Conservation (phyloP, 2,329 filamentous ascomycete species). For the Lachnellula subtilissima region DNA sequence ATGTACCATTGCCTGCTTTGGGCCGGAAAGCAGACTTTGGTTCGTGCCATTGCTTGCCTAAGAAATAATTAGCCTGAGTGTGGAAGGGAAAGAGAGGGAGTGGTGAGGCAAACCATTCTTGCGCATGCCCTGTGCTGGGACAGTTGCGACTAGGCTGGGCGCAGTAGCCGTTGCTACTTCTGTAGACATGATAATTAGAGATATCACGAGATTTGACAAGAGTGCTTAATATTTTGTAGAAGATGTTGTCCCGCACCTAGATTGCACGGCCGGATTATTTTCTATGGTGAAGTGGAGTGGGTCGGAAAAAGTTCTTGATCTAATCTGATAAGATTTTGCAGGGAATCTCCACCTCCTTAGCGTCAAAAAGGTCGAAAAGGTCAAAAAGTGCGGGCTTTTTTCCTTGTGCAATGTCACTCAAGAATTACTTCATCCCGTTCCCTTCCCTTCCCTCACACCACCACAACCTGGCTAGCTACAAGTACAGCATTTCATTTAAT, state of each 20-base stretch:
- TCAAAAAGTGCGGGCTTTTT: too few species aligned
- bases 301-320: background rate
- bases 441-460: too few species aligned
- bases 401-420: too few species aligned
- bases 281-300: background rate
- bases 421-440: too few species aligned
- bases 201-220: background rate
- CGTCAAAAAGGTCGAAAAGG: too few species aligned
- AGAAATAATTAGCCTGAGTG: slow-evolving; percentile 10
- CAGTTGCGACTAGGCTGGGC: slow-evolving; percentile 1
- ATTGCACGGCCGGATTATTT: too few species aligned
- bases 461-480: too few species aligned
- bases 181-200: slow-evolving; percentile 20
- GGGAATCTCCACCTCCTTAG: background rate
- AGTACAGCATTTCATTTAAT: too few species aligned
- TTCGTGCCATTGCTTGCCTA: slow-evolving; percentile 93
- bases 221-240: background rate
- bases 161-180: slow-evolving; percentile 12
- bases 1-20: slow-evolving; percentile 70
- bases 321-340: background rate
- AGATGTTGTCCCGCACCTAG: background rate
- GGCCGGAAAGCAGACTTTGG: slow-evolving; percentile 83
- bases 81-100: background rate
- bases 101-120: slow-evolving; percentile 64
- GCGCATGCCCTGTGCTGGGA: slow-evolving; percentile 55